phyloP scores from a whole-genome alignment of 106 monocot genomes.

The Phalaenopsis aphrodite region DNA sequence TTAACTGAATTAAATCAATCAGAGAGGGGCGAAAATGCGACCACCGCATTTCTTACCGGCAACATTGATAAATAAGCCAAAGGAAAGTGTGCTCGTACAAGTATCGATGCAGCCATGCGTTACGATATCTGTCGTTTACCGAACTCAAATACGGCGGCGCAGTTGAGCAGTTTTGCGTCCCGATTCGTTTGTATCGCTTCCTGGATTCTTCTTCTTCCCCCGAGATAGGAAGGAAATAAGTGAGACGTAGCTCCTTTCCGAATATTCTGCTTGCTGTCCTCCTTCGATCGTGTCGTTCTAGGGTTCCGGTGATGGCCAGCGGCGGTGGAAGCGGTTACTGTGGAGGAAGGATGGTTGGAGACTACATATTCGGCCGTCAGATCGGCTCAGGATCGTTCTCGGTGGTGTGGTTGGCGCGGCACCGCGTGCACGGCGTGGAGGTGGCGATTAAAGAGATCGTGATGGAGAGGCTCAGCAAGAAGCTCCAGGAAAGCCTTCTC shows the following conservation, averaged over 20 bases:
- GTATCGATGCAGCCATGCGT: too few species aligned
- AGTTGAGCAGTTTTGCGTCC: not conserved
- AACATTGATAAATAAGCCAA: too few species aligned
- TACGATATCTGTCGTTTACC: too few species aligned
- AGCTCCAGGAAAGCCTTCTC: conserved; percentile 85
- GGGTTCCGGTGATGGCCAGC: conserved; percentile 21
- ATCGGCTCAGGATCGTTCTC: conserved; percentile 93
- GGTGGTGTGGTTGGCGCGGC: conserved; percentile 73
- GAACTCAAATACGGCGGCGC: too few species aligned
- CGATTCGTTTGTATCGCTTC: too few species aligned
- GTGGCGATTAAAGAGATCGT: conserved; percentile 92
- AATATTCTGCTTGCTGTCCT: not conserved
- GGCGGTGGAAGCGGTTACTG: conserved; percentile 8
- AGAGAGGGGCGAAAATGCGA: too few species aligned
- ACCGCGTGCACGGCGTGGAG: conserved; percentile 54
- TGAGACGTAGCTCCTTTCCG: not conserved
- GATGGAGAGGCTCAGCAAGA: conserved; percentile 63
- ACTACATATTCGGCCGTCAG: conserved; percentile 71
- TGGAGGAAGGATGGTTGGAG: conserved; percentile 60
- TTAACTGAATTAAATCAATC: too few species aligned
- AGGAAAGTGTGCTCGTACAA: too few species aligned
- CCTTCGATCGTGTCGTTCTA: not conserved
- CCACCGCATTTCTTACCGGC: too few species aligned
- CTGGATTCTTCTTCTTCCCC: too few species aligned
- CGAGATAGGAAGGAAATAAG: not conserved